A percentile compares a stretch with the other conserved stretches of the same genome.
Evolutionary conservation across 1,139 yeast genomes (phyloP).

Genomic region (Geotrichum fermentans): DNA sequence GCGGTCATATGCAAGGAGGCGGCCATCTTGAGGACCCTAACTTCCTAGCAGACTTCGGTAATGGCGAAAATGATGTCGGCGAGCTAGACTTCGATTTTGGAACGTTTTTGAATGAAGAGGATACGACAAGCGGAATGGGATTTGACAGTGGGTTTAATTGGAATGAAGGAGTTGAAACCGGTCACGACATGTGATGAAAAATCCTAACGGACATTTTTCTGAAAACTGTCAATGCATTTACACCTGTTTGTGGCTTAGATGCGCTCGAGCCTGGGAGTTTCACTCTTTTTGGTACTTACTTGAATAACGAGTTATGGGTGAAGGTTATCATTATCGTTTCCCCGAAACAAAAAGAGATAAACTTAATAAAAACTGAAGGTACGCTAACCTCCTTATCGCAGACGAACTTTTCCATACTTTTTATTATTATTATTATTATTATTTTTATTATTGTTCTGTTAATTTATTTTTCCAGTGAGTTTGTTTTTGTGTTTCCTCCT

Average conservation of each 20-base stretch:
- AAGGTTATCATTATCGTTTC: too few relatives aligned
- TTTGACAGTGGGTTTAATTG: conserved; percentile 34
- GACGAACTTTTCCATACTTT: too few relatives aligned
- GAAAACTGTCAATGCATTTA: too few relatives aligned
- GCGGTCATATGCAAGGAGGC: conserved; percentile 15
- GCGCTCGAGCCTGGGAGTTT: too few relatives aligned
- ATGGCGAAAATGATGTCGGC: conserved; percentile 21
- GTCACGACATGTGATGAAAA: conserved; percentile 26
- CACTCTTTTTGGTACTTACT: too few relatives aligned
- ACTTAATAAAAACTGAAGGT: too few relatives aligned
- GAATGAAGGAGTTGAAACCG: conserved; percentile 35
- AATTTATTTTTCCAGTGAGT: neutral
- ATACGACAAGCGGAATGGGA: conserved; percentile 24
- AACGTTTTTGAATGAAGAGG: conserved; percentile 37
- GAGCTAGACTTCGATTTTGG: conserved; percentile 38
- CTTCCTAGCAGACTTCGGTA: conserved; percentile 33
- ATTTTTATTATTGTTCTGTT: neutral
- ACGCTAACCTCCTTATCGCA: too few relatives aligned
- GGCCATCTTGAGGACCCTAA: conserved; percentile 27
- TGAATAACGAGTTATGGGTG: too few relatives aligned
- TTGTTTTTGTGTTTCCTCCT: too few relatives aligned
- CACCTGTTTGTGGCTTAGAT: too few relatives aligned
- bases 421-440: neutral
- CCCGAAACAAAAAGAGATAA: too few relatives aligned
- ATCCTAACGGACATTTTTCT: too few relatives aligned